These are phyloP conservation scores for Clavariopsis aquatica DNA, from an alignment of 495 filamentous ascomycete species.

Conservation along the genomic window DNA sequence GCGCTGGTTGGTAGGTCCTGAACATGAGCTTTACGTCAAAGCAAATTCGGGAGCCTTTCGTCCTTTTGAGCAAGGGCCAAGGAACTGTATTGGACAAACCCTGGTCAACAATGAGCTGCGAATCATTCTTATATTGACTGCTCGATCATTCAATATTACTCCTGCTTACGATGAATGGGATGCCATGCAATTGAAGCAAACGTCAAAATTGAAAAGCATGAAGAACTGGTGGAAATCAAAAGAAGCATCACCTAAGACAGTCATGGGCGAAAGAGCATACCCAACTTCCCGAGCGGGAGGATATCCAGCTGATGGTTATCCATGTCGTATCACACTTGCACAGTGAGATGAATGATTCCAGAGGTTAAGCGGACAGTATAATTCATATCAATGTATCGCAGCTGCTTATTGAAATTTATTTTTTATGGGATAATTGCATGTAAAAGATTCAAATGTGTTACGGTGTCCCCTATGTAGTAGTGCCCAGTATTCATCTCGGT, in stretches of 20 bases:
- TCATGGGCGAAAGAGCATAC: slow-evolving; percentile 20
- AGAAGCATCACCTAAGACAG: background rate
- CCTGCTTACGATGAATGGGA: slow-evolving; percentile 31
- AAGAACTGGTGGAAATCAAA: background rate
- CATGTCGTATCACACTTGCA: slow-evolving; percentile 5
- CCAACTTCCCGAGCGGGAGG: slow-evolving; percentile 4
- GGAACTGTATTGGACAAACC: slow-evolving; percentile 59
- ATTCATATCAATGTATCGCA: no score
- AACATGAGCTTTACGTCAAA: slow-evolving; percentile 2
- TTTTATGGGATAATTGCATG: no score
- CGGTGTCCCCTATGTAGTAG: no score
- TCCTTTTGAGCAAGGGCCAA: slow-evolving; percentile 46
- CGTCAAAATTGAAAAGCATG: background rate
- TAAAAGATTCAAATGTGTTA: no score
- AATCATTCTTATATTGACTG: slow-evolving; percentile 50
- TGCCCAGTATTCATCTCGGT: no score
- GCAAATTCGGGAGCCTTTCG: background rate
- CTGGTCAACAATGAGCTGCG: slow-evolving; percentile 37
- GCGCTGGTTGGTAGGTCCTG: slow-evolving; percentile 16
- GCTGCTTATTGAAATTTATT: no score
- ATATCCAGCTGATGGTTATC: slow-evolving; percentile 18
- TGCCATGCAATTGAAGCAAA: background rate
- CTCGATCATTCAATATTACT: slow-evolving; percentile 52
- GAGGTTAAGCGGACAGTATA: no score
- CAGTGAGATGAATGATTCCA: background rate